Conservation (phyloP, 2,329 filamentous ascomycete species). For the Thelonectria olida region DNA sequence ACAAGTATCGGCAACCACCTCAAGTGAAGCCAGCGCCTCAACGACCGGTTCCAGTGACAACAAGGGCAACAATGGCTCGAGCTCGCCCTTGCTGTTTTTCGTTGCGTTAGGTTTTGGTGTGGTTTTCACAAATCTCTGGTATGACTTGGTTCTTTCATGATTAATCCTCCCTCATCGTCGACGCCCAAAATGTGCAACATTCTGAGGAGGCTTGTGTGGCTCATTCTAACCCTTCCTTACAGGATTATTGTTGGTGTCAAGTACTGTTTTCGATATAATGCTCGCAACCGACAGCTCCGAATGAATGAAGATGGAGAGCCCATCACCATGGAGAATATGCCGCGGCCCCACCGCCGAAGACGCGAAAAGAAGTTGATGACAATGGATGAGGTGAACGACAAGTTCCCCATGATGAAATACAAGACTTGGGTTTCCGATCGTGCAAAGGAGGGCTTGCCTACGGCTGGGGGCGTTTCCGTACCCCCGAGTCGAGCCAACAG, state of each 20-base stretch:
- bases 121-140: constrained; percentile 99
- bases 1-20: constrained; percentile 31
- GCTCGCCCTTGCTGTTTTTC: constrained; percentile 74
- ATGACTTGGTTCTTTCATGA: constrained; percentile 48
- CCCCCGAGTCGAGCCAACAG: constrained; percentile 79
- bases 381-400: constrained; percentile 98
- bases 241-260: constrained; percentile 99
- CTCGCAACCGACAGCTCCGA: constrained; percentile 84
- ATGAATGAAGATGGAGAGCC: constrained; percentile 84
- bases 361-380: constrained; percentile 99
- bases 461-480: constrained; percentile 82
- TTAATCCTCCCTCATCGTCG: background rate
- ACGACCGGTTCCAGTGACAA: constrained; percentile 14
- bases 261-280: constrained; percentile 99
- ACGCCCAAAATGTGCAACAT: constrained; percentile 64
- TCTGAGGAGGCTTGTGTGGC: constrained; percentile 67
- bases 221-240: constrained; percentile 39
- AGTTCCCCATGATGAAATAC: constrained; percentile 96
- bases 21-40: constrained; percentile 30
- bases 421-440: constrained; percentile 91
- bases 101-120: constrained; percentile 96
- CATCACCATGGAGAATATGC: constrained; percentile 87
- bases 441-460: constrained; percentile 83
- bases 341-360: constrained; percentile 82
- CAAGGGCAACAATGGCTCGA: constrained; percentile 42